Base-by-base conservation (phyloP, 306 rosid species). In the Parietaria judaica region DNA sequence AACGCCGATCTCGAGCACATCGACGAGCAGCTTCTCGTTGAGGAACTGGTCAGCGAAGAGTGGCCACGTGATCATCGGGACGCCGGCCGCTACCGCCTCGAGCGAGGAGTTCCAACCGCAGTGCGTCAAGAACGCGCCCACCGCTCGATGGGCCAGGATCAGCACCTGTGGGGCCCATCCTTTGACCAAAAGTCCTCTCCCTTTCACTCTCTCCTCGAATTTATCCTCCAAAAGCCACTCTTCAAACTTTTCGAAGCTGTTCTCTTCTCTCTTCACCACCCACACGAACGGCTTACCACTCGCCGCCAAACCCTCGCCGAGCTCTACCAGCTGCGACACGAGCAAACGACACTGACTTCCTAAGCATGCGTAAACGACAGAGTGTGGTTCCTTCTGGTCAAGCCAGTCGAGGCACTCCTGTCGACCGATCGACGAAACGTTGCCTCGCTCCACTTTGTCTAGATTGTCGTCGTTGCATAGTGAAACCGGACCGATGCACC, bases 21-120 rank as follows among this genome's bases (percentile, higher is more conserved):
- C 82, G 7, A 84, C 83, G 31, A 83, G 50, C 1, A 78, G 11
- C 9, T 84, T 88, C 48, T 88, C 96, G 53, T 88, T 88, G 1
- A 88, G 70, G 60, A 88, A 88, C 23, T 88, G 94, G 66, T 84
- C 96, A 2, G 94, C 79, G 60, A 82, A 82, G 14, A 82, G 66
- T 14, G 96, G 96, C 89, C 96, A 88, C 0, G 96, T 85, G 23
- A 88, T 82, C 84, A 88, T 63, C 53, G 96, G 94, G 51, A 88
- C 54, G 23, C 94, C 86, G 6, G 60, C 75, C 23, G 78, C 68
- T 4, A 81, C 73, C 13, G 78, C 78, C 67, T 88, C 96, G 3
- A 82, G 66, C 0, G 83, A 80, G 12, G 95, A 87, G 67, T 87
- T 87, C 95, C 92, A 87, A 3, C 92, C 95, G 62, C 95, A 87